Conservation (phyloP, 495 filamentous ascomycete genomes). For the Haplographium delicatum region DNA sequence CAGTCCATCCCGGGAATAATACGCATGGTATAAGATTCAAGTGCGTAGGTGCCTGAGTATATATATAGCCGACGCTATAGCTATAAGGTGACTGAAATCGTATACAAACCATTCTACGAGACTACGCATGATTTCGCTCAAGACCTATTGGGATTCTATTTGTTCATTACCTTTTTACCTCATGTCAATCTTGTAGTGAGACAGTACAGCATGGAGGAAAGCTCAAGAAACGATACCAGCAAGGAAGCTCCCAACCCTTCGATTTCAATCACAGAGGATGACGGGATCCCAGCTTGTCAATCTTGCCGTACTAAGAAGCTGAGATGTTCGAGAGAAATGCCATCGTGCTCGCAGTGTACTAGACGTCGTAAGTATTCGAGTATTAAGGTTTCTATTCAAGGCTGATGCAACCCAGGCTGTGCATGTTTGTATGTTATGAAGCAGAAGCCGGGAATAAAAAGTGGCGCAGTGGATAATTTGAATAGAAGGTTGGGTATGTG, state of each 20-base stretch:
- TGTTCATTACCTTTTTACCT: too few species aligned
- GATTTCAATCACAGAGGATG: not conserved
- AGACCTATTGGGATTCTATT: too few species aligned
- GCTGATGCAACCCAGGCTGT: too few species aligned
- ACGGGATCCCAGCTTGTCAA: constrained; percentile 10
- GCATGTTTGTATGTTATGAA: constrained; percentile 5
- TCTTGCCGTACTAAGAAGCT: constrained; percentile 15
- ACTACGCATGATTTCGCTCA: too few species aligned
- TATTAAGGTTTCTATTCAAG: constrained; percentile 1
- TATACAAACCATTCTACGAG: too few species aligned
- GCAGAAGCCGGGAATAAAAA: constrained; percentile 13
- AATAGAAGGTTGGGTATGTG: constrained; percentile 9
- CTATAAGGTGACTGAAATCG: too few species aligned
- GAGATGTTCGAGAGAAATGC: constrained; percentile 15
- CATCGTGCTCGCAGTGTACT: constrained; percentile 11
- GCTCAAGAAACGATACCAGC: not conserved
- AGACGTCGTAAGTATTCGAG: constrained; percentile 2
- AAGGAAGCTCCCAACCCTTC: not conserved
- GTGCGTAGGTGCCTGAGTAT: too few species aligned
- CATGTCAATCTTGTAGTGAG: too few species aligned
- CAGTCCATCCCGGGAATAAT: too few species aligned
- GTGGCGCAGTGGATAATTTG: constrained; percentile 14
- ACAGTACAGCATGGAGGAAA: too few species aligned
- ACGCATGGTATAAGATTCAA: too few species aligned
- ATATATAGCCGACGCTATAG: too few species aligned